These are phyloP conservation scores for Iodosphaeria phyllophila DNA, from an alignment of 2,329 filamentous ascomycete species.

Conservation along the genomic window DNA sequence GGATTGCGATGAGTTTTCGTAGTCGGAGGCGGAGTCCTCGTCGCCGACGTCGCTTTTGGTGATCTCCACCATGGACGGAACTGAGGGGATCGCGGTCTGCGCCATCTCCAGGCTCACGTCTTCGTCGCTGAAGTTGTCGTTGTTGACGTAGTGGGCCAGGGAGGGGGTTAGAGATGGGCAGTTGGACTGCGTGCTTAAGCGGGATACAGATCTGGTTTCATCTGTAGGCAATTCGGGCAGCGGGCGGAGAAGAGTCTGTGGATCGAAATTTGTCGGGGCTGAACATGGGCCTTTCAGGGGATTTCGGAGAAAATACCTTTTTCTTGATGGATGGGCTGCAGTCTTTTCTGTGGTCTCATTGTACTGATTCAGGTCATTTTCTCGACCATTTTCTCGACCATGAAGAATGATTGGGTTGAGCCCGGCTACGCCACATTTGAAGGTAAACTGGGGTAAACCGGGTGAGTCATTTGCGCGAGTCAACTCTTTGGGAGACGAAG, in stretches of 20 bases:
- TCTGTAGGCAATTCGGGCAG: constrained; percentile 10
- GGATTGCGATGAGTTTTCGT: constrained; percentile 10
- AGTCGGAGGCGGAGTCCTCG: constrained; percentile 12
- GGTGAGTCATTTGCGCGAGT: constrained; percentile 1
- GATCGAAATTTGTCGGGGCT: too few relatives aligned
- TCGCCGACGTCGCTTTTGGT: constrained; percentile 5
- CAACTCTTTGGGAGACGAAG: neutral
- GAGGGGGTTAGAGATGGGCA: constrained; percentile 15
- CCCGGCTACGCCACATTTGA: constrained; percentile 3
- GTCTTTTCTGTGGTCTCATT: neutral
- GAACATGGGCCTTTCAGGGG: too few relatives aligned
- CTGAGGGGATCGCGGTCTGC: constrained; percentile 9
- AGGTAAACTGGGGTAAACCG: constrained; percentile 6
- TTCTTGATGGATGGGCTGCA: neutral
- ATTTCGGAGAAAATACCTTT: constrained; percentile 6
- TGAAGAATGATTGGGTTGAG: neutral
- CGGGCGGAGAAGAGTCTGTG: constrained; percentile 7
- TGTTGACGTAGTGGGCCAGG: constrained; percentile 12
- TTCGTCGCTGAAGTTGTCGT: constrained; percentile 14
- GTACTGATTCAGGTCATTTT: neutral
- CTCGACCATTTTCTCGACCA: too few relatives aligned
- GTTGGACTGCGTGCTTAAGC: constrained; percentile 10
- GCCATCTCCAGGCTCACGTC: constrained; percentile 11
- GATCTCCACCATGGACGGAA: constrained; percentile 11
- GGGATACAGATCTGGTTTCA: constrained; percentile 9